Evolutionary conservation across 352 stramenopile species (phyloP).

Genomic region (Phytophthora tubulina): DNA sequence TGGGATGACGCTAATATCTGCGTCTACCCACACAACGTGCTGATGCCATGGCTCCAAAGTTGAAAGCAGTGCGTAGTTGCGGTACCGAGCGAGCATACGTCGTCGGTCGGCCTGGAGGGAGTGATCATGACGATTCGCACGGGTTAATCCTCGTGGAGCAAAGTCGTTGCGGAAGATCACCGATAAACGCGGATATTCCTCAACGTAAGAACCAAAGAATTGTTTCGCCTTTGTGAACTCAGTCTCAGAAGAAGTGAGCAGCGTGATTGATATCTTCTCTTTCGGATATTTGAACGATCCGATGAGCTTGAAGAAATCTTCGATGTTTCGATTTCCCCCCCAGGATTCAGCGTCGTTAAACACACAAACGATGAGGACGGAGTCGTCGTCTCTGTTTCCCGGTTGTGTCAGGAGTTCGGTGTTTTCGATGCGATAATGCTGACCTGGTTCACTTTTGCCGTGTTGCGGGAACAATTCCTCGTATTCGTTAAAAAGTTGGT

Average conservation of each 20-base stretch:
- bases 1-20: conserved; percentile 49
- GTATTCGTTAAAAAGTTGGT: conserved; percentile 12
- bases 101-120: conserved; percentile 40
- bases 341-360: conserved; percentile 48
- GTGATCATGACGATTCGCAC: conserved; percentile 41
- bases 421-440: conserved; percentile 36
- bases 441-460: conserved; percentile 29
- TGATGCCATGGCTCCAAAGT: conserved; percentile 53
- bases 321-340: conserved; percentile 31
- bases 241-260: conserved; percentile 46
- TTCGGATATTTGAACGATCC: conserved; percentile 38
- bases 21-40: conserved; percentile 61
- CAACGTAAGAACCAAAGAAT: conserved; percentile 30
- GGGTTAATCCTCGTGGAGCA: conserved; percentile 21
- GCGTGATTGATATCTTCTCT: conserved; percentile 41
- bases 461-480: conserved; percentile 30
- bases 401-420: conserved; percentile 4
- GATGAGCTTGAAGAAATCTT: conserved; percentile 47
- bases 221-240: conserved; percentile 41
- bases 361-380: conserved; percentile 40
- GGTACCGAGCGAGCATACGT: conserved; percentile 57
- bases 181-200: conserved; percentile 36
- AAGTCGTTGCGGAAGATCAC: conserved; percentile 57
- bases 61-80: conserved; percentile 52
- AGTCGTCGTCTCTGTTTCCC: conserved; percentile 17